Evolutionary conservation across 352 stramenopile genomes (phyloP).

Genomic region (Pythium myriotylum): DNA sequence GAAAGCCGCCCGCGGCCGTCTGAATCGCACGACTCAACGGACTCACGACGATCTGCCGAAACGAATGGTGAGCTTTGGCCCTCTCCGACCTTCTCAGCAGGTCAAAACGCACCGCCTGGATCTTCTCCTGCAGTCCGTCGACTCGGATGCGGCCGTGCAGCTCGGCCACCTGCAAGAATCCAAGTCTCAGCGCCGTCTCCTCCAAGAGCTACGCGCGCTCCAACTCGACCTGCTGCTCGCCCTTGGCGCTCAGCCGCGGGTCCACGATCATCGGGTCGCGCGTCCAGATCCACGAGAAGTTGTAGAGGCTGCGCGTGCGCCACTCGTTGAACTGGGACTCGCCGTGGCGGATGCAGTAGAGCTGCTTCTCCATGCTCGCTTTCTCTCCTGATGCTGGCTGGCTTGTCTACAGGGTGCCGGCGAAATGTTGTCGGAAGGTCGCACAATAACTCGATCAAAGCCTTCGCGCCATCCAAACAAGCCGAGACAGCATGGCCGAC

Average conservation of each 20-base stretch:
- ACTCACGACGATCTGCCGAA: conserved; percentile 73
- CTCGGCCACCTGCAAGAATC: conserved; percentile 35
- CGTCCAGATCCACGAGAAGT: conserved; percentile 86
- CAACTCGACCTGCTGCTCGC: conserved; percentile 74
- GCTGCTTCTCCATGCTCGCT: conserved; percentile 50
- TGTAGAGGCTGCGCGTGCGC: conserved; percentile 73
- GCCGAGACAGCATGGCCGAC: conserved; percentile 12
- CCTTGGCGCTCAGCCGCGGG: conserved; percentile 71
- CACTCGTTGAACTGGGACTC: conserved; percentile 90
- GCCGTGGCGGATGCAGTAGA: conserved; percentile 88
- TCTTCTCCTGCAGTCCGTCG: conserved; percentile 52
- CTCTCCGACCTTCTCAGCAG: not conserved
- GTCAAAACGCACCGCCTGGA: conserved; percentile 56
- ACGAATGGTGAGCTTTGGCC: too few species aligned
- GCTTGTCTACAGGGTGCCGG: not conserved
- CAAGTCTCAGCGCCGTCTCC: not conserved
- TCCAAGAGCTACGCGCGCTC: not conserved
- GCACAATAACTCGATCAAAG: conserved; percentile 16
- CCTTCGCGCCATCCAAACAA: conserved; percentile 8
- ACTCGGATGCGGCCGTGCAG: conserved; percentile 44
- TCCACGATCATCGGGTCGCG: conserved; percentile 88
- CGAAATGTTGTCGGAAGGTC: conserved; percentile 34
- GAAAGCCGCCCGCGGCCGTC: conserved; percentile 71
- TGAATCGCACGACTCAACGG: conserved; percentile 84
- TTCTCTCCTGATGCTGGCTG: not conserved